Evolutionary conservation across 768 basidiomycete genomes (phyloP).

Genomic region (Pulveroboletus sp.): DNA sequence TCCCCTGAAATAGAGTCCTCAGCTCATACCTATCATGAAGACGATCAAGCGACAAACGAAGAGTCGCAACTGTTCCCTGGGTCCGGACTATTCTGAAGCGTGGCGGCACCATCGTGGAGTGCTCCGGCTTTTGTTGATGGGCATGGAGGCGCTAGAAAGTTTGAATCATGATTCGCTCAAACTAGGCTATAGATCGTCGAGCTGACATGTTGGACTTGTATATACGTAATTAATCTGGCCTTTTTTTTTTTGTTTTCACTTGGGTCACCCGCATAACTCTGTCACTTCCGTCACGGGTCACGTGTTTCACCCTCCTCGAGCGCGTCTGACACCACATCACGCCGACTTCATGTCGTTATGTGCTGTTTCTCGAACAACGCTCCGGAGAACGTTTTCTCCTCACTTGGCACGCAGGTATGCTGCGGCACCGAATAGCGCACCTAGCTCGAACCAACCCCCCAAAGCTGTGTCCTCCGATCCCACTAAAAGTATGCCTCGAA

Average conservation of each 20-base stretch:
- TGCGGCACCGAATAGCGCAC: constrained; percentile 3
- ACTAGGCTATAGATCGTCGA: constrained; percentile 13
- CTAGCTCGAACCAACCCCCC: not conserved
- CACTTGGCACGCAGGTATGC: constrained; percentile 13
- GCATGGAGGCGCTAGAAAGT: not conserved
- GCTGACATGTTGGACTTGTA: constrained; percentile 6
- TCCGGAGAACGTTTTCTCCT: constrained; percentile 8
- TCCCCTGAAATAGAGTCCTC: constrained; percentile 19
- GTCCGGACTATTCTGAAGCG: constrained; percentile 36
- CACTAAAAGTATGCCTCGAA: constrained; percentile 13
- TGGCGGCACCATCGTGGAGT: not conserved
- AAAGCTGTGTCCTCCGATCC: constrained; percentile 8
- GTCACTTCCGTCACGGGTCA: constrained; percentile 5
- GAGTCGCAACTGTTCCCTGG: constrained; percentile 40
- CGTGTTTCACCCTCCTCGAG: not conserved
- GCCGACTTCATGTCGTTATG: constrained; percentile 18
- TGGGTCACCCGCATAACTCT: constrained; percentile 9
- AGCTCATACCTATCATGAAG: constrained; percentile 13
- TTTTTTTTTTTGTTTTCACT: not conserved
- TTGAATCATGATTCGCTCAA: not conserved
- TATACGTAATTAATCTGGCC: constrained; percentile 5
- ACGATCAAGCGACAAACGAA: constrained; percentile 24
- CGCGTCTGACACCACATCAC: not conserved
- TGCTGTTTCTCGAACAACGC: constrained; percentile 9
- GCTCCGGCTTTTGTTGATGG: not conserved